Base-by-base conservation (phyloP, 768 basidiomycete species). In the Trametopsis cervina region DNA sequence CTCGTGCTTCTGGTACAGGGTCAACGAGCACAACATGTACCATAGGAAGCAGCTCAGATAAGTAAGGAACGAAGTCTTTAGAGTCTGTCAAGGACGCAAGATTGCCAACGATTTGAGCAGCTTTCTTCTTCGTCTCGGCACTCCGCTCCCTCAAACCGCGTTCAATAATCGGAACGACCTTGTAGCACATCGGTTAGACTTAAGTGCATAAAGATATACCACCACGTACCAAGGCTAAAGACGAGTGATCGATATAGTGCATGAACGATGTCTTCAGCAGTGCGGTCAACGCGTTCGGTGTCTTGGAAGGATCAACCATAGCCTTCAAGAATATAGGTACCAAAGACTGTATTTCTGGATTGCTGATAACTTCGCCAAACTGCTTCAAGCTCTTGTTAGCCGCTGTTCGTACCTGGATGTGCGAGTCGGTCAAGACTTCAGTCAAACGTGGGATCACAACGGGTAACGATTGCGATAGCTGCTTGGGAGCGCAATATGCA, bases 161-260 rank as follows among this genome's bases (percentile, higher is more conserved):
- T 60, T 98, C 94, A 38, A 99, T 70, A 57, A 99, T 95, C 0
- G 96, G 96, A 51, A 98, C 80, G 44, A 97, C 88, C 89, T 33
- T 92, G 23, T 38, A 9, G 29, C 5, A n/a, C n/a, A n/a, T n/a
- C n/a, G n/a, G n/a, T n/a, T 47, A 49, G 6, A 40, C 54, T 41
- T 46, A 44, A n/a, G 5, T 9, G 29, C 21, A 39, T n/a, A 36
- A n/a, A n/a, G n/a, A n/a, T n/a, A n/a, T n/a, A n/a, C 37, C 6
- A 23, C 44, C 20, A 66, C 84, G 56, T 50, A 92, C 89, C 59
- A 99, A 66, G 15, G 96, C 96, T 6, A 99, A 70, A 3, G 95
- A 97, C 1, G 96, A 94, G 47, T 95, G 88, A 55, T 98, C 96
- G 54, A 99, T 94, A 60, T 96, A 97, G 62, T 99, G 96, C 69